Evolutionary conservation across 163 green algal species (phyloP).

Genomic region (Scenedesmus sp.): DNA sequence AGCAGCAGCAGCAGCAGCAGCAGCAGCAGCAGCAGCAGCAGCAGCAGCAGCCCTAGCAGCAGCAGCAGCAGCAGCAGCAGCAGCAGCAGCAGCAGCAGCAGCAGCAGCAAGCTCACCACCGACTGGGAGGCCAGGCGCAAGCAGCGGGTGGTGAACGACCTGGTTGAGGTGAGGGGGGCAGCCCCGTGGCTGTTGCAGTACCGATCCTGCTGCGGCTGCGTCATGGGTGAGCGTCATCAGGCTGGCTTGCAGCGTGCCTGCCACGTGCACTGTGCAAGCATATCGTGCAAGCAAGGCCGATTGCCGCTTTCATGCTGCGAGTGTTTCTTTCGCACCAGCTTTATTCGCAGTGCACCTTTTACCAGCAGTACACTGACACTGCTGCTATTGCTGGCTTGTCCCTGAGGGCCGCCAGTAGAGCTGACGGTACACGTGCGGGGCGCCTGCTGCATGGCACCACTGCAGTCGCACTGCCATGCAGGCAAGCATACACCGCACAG

Average conservation of each 20-base stretch:
- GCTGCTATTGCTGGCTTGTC: no score
- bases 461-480: no score
- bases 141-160: conserved; percentile 35
- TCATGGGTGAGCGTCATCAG: not conserved
- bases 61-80: not conserved
- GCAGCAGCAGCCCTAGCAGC: not conserved
- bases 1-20: not conserved
- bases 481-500: no score
- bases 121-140: conserved; percentile 43
- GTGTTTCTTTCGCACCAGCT: no score
- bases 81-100: conserved; percentile 10
- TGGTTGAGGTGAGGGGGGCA: conserved; percentile 7
- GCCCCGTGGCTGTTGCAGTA: no score
- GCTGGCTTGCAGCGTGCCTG: not conserved
- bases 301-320: no score
- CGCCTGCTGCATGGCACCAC: no score
- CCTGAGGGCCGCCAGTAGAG: no score
- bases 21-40: not conserved
- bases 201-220: not conserved
- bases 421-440: no score
- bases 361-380: no score
- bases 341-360: no score
- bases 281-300: not conserved
- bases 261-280: not conserved
- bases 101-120: conserved; percentile 1